Evolutionary conservation across 768 basidiomycete genomes (phyloP), one percentile per base, ranked within the genome.

Genomic region (Tricholoma furcatifolium): DNA sequence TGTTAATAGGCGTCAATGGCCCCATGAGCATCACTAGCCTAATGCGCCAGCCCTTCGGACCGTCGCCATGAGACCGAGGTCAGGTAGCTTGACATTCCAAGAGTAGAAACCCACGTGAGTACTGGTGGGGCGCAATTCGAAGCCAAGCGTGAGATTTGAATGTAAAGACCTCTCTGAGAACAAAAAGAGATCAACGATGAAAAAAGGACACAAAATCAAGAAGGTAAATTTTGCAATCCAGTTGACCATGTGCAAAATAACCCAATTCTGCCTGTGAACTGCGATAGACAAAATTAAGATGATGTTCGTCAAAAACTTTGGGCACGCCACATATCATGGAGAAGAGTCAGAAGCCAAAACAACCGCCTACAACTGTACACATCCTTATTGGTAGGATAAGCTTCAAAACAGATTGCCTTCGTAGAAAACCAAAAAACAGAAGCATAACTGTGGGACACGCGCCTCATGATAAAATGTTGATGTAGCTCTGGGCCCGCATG

Each of bases 271-370:
- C 23, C 50, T 11, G 3, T 1, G 31, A 50, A 42, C 49, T 9
- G 32, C 21, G 17, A 1, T 23, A 38, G 43, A 39, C 32, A 39
- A 55, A 45, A 24, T 45, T 23, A 17, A 9, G 43, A 15, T 20
- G 12, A 20, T 6, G 32, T 42, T 24, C 17, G 27, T 27, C 47
- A 54, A 34, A 42, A 8, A 35, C 15, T 9, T n/a, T 30, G 23
- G 39, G 40, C 49, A 52, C 42, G 38, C 45, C 53, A 57, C 36
- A 56, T 44, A 43, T 46, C 50, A 48, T 47, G 49, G 50, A 47
- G 38, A 46, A 53, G 20, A 21, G 18, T 32, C 9, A 18, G 30
- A n/a, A 44, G 30, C 8, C 27, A n/a, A 35, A 17, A 36, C 17
- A 39, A 27, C 27, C 7, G 7, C 7, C 27, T 27, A 27, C 27